Percentiles rank a stretch among this genome's conserved stretches.
phyloP scores from a whole-genome alignment of 2,329 filamentous ascomycete species.

The Epichloe aotearoae region DNA sequence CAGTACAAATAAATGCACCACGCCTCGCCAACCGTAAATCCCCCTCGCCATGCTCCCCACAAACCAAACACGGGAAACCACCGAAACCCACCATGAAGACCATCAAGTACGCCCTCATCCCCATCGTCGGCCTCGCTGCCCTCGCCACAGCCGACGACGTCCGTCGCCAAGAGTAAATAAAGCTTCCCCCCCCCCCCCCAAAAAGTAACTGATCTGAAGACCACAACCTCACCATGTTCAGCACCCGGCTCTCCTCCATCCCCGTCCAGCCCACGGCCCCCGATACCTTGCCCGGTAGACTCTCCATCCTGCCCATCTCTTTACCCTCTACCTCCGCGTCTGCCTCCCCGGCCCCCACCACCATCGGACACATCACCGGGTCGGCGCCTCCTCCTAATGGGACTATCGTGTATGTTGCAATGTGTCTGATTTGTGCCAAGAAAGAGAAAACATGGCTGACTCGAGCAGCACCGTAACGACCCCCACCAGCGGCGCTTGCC shows the following conservation, averaged over 20 bases:
- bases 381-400: neutral
- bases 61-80: neutral
- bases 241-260: constrained; percentile 4
- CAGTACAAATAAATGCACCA: neutral
- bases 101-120: constrained; percentile 3
- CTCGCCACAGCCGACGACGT: constrained; percentile 3
- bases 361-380: constrained; percentile 1
- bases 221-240: neutral
- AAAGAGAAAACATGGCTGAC: neutral
- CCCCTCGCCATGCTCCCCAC: no score
- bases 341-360: neutral
- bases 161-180: constrained; percentile 1
- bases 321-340: neutral
- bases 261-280: constrained; percentile 2
- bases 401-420: neutral
- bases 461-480: neutral
- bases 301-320: constrained; percentile 3
- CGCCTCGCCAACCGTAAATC: no score
- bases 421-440: neutral
- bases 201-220: no score
- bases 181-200: neutral
- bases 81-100: neutral
- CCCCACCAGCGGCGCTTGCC: neutral
- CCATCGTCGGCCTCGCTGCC: constrained; percentile 5
- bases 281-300: neutral